phyloP scores from a whole-genome alignment of 768 basidiomycete species.

The Hericium coralloides region DNA sequence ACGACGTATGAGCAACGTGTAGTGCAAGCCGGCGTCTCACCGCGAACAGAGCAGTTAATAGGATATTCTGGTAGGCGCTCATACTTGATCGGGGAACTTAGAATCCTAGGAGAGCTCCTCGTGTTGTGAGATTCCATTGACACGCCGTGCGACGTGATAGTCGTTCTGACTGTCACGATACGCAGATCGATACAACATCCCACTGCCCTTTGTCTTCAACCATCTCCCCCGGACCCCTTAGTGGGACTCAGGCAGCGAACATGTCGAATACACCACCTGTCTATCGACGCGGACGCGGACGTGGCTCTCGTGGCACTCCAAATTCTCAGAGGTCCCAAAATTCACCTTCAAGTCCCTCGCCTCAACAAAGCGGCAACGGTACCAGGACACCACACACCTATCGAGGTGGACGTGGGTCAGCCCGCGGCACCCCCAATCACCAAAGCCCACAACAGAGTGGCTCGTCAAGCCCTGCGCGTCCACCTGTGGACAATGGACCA shows the following conservation, averaged over 20 bases:
- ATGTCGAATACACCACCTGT: background rate
- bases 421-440: background rate
- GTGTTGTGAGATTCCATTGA: too few species aligned
- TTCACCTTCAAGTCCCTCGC: too few species aligned
- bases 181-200: background rate
- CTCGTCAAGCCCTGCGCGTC: background rate
- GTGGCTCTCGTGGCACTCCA: background rate
- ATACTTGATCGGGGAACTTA: too few species aligned
- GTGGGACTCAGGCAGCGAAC: background rate
- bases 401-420: background rate
- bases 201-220: background rate
- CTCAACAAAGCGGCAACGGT: too few species aligned
- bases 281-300: background rate
- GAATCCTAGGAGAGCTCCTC: too few species aligned
- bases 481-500: constrained; percentile 10
- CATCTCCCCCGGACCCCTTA: background rate
- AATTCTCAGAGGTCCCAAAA: too few species aligned
- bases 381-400: background rate
- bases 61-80: too few species aligned
- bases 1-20: too few species aligned
- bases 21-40: too few species aligned
- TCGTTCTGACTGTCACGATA: background rate
- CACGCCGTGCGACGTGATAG: background rate
- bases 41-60: too few species aligned
- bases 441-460: background rate